Base-by-base conservation (phyloP, 345 rosid species). In the Tarenaya hassleriana region DNA sequence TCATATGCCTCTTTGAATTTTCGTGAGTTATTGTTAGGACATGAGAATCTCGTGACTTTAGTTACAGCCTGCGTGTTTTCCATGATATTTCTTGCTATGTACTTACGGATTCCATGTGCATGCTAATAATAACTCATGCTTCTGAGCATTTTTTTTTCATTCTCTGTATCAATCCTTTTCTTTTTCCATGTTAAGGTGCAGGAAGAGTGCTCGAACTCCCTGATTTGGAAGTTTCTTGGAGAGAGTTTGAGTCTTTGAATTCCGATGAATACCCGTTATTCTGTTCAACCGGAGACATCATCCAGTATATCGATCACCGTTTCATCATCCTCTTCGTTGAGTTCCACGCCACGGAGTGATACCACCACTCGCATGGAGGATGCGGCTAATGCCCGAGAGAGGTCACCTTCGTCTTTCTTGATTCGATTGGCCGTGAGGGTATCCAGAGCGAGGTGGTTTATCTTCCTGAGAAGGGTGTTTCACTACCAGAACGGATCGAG, bases 401-500 rank as follows among this genome's bases (percentile, higher is more conserved):
- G 98, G 73, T 43, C 82, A 60, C 43, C 79, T 39, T 48, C 82
- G 8, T 72, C 90, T 3, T 71, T 75, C 46, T 64, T 75, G 66
- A 47, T 88, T 29, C 75, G 92, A 64, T 53, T 54, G 16, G 99
- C 91, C 21, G 73, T 83, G 85, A 86, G 81, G 71, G 62, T 88
- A 15, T 94, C 94, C 8, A 83, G 99, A 73, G 85, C 97, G 13
- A 80, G 97, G 64, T 88, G 97, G 97, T 94, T 88, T 53, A 71
- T 66, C 34, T 88, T 94, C 82, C 71, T 82, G 53, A 88, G 99
- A 54, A 86, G 99, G 62, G 95, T 88, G 3, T 94, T 88, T 62
- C 99, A 94, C 12, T 88, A 88, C 75, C 99, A 94, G 65, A 94
- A 94, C 63, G 92, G 95, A 14, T 79, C 87, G 16, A 77, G 85